Base-by-base conservation (phyloP, 768 basidiomycete species). In the Phaeolepiota aurea region DNA sequence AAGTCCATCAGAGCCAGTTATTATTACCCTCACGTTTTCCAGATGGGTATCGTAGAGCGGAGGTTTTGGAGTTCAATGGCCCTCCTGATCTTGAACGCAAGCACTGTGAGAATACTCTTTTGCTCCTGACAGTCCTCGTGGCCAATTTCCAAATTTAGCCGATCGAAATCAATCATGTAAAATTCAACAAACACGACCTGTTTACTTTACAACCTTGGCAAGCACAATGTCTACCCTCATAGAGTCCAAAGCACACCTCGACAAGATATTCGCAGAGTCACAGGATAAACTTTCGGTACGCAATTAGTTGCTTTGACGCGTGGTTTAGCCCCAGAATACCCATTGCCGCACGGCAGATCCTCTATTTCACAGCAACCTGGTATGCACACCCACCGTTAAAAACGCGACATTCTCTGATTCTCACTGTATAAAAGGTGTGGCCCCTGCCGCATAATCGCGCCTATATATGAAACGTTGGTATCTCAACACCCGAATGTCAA, bases 141-240 rank as follows among this genome's bases (percentile, higher is more conserved):
- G n/a, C n/a, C n/a, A n/a, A n/a, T n/a, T 18, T 57, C 59, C 30
- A 65, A 52, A 48, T 84, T 80, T 50, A 73, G 69, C 22, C 63
- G 54, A 49, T 72, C 7, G 25, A 28, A 28, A n/a, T 28, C 7
- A 28, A 28, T n/a, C 7, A 28, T 28, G 7, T n/a, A 28, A 28
- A n/a, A 7, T 28, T 7, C 25, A n/a, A 7, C 25, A 7, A 7
- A 28, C 7, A 7, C n/a, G n/a, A 7, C 7, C 25, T 7, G 7
- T 28, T n/a, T n/a, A 7, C 25, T n/a, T 7, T n/a, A 28, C 25
- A 28, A 28, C 25, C 25, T n/a, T n/a, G n/a, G 7, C 25, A 28
- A 28, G n/a, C 7, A n/a, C n/a, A 7, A 28, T 28, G 25, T n/a
- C 25, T n/a, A 28, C n/a, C 25, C n/a, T n/a, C n/a, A 28, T 28